A percentile compares a stretch with the other conserved stretches of the same genome.
Conservation (phyloP, 2,329 filamentous ascomycete genomes). For the Apiospora pterosperma region DNA sequence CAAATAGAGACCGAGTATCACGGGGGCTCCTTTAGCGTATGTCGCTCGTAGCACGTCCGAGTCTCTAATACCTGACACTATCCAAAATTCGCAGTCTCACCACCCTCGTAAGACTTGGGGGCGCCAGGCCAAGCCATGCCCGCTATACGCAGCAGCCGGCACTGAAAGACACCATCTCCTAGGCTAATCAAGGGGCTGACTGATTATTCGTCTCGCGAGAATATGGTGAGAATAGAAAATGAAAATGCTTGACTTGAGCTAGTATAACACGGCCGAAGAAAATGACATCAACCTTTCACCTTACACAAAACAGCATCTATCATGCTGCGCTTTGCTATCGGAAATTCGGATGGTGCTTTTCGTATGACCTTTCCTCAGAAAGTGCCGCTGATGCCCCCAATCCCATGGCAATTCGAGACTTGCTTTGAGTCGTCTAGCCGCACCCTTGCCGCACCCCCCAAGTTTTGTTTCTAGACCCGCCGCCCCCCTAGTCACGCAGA, state of each 20-base stretch:
- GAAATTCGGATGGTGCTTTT: background rate
- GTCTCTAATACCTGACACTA: background rate
- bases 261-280: slow-evolving; percentile 25
- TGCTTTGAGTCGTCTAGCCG: background rate
- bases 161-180: background rate
- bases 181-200: background rate
- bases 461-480: background rate
- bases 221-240: slow-evolving; percentile 17
- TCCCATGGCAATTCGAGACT: background rate
- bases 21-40: slow-evolving; percentile 20
- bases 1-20: slow-evolving; percentile 30
- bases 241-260: slow-evolving; percentile 23
- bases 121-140: background rate
- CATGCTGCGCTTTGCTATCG: background rate
- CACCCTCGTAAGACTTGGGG: background rate
- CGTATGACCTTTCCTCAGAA: background rate
- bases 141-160: background rate
- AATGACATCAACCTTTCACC: slow-evolving; percentile 17
- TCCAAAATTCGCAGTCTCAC: background rate
- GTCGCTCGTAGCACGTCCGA: background rate
- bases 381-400: background rate
- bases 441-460: background rate
- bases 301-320: slow-evolving; percentile 1
- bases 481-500: background rate
- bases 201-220: slow-evolving; percentile 16